Evolutionary conservation across 129 eudicot genomes (phyloP).

Genomic region (Lactuca sativa): DNA sequence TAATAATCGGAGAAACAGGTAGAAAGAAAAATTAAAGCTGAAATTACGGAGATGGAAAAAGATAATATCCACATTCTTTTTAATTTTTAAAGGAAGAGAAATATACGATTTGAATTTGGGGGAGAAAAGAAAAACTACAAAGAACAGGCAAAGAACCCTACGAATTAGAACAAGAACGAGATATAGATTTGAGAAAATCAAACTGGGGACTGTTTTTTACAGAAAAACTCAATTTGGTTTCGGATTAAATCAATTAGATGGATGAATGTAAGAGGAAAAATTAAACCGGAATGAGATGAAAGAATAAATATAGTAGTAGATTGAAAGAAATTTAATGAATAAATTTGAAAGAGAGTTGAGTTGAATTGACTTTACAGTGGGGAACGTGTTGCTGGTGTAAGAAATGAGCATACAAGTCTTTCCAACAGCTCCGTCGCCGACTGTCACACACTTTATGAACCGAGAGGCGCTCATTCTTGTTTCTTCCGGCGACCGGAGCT

Average conservation of each 20-base stretch:
- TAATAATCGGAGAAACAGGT: background rate
- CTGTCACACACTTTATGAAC: slow-evolving; percentile 90
- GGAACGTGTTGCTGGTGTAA: slow-evolving; percentile 93
- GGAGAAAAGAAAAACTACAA: background rate
- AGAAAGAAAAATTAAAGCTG: background rate
- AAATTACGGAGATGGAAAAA: background rate
- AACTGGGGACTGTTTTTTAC: background rate
- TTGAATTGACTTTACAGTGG: slow-evolving; percentile 47
- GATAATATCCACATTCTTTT: background rate
- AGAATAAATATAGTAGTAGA: background rate
- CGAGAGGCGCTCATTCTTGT: slow-evolving; percentile 69
- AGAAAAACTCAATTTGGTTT: background rate
- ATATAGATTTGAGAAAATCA: slow-evolving; percentile 8
- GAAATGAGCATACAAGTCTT: slow-evolving; percentile 94
- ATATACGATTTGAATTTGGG: slow-evolving; percentile 11
- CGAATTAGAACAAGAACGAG: background rate
- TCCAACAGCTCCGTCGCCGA: slow-evolving; percentile 92
- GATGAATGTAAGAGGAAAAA: background rate
- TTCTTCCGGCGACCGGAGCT: slow-evolving; percentile 25
- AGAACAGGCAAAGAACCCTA: background rate
- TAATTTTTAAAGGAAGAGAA: slow-evolving; percentile 1
- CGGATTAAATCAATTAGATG: slow-evolving; percentile 10
- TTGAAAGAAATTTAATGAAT: background rate
- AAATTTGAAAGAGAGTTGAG: background rate
- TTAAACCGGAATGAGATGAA: background rate